Evolutionary conservation across 2,329 filamentous ascomycete genomes (phyloP), one percentile per base, ranked within the genome.

Genomic region (Diaporthe amygdali): DNA sequence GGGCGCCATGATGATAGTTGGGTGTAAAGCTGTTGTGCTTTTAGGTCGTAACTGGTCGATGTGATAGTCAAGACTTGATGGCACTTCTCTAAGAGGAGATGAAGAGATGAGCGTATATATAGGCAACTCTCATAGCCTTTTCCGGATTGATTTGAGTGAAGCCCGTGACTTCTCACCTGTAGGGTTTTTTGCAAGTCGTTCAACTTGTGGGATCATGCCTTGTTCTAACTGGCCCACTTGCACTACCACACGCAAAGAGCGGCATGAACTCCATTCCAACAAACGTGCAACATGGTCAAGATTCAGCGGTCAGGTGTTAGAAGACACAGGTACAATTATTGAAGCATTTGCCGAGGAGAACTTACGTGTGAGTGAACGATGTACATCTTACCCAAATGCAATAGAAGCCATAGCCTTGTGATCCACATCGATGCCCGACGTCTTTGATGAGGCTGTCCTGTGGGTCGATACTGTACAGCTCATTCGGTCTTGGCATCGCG

Each of bases 351-450:
- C 52, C 25, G 49, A 37, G 22, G 22, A 14, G 30, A 49, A 66
- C 27, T 25, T 30, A 56, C n/a, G 20, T 27, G 30, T 25, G 46
- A 56, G 39, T 27, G n/a, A n/a, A 41, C 9, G 10, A 52, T 66
- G 37, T 6, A 34, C 15, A 63, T 25, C 20, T 25, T 30, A 8
- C 46, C 37, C 25, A 30, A 27, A 54, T 8, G 25, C 56, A 66
- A 41, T 30, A 64, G n/a, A 54, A 14, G 3, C 22, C 22, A 37
- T 25, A 64, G 34, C 55, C 67, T 64, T 44, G 25, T 25, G 44
- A 69, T 46, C 46, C 41, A 39, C 56, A 69, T 64, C 56, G 46
- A 54, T 64, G 46, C 68, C 55, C 59, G 32, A 69, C 56, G 68
- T 44, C 41, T 22, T 10, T 25, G 51, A 41, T 66, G 56, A 69